Percentiles rank a stretch among this genome's conserved stretches.
Evolutionary conservation across 805 yeast genomes (phyloP).

Genomic region (Metschnikowia lunata): DNA sequence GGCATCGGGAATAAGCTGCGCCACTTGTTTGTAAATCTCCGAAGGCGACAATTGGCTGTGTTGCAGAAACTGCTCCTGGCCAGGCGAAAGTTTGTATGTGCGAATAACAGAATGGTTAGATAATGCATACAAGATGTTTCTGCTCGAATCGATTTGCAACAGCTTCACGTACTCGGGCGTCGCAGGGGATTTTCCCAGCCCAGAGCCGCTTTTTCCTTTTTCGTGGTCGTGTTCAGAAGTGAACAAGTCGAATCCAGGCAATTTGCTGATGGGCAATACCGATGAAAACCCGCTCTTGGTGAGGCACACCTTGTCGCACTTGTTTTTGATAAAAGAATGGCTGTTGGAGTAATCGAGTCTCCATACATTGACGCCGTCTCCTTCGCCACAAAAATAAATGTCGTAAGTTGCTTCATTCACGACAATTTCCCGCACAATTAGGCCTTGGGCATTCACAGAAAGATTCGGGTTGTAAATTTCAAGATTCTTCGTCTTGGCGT

Average conservation of each 20-base stretch:
- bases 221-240: conserved; percentile 17
- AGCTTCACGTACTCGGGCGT: conserved; percentile 59
- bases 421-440: conserved; percentile 61
- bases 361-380: conserved; percentile 80
- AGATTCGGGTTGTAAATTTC: conserved; percentile 80
- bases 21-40: conserved; percentile 45
- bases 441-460: conserved; percentile 74
- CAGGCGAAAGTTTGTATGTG: conserved; percentile 59
- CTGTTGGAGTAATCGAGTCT: conserved; percentile 77
- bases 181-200: conserved; percentile 6
- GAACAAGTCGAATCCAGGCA: conserved; percentile 33
- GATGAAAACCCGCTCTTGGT: conserved; percentile 55
- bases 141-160: conserved; percentile 68
- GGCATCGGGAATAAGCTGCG: conserved; percentile 52
- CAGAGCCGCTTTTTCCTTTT: not conserved
- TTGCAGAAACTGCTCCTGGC: conserved; percentile 36
- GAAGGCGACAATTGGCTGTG: conserved; percentile 39
- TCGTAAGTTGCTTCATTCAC: conserved; percentile 65
- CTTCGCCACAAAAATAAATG: conserved; percentile 77
- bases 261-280: conserved; percentile 33
- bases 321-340: conserved; percentile 83
- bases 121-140: conserved; percentile 74
- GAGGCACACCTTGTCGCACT: conserved; percentile 77
- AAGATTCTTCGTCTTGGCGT: conserved; percentile 40
- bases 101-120: conserved; percentile 79